Evolutionary conservation across 164 flowering plant species (phyloP), one percentile per base, ranked within the genome.

Genomic region (Sextonia rubra): DNA sequence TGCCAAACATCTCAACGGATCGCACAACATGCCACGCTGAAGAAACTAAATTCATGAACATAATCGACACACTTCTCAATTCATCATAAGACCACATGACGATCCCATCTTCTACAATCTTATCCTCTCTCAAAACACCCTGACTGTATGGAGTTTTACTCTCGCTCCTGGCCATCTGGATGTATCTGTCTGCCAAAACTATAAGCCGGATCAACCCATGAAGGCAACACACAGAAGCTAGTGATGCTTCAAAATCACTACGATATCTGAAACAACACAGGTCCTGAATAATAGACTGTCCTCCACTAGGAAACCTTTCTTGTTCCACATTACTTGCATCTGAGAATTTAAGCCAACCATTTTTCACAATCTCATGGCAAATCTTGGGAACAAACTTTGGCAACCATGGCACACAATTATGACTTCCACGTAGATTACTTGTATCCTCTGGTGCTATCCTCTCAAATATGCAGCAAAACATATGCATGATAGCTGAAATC

Each of bases 221-320:
- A 76, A 93, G 93, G 81, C 92, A 91, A 79, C 89, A 82, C 25
- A 76, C 78, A 74, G 93, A 86, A 77, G 92, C 88, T 71, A 95
- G 73, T 27, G 97, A 87, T 64, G 79, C 72, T 76, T 85, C 91
- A 78, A 32, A 23, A 30, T 85, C 82, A 71, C 77, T 37, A 66
- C 78, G 76, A 64, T 62, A 81, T 75, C 93, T 86, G 73, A 89
- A 77, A 77, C 73, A 29, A 76, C 90, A 85, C 47, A 93, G 73
- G 65, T 69, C 70, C 70, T 81, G 83, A 62, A 87, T 44, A 12
- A 93, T 81, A 71, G 93, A 86, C 29, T 75, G 60, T 55, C 78
- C 74, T 66, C 66, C 76, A 60, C 72, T 61, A 68, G 69, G 52
- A 76, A 66, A 55, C 12, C 15, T 58, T 70, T 69, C 77, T 68